These are phyloP conservation scores for Fusarium veterinarium DNA, from an alignment of 2,329 filamentous ascomycete species.

Conservation along the genomic window DNA sequence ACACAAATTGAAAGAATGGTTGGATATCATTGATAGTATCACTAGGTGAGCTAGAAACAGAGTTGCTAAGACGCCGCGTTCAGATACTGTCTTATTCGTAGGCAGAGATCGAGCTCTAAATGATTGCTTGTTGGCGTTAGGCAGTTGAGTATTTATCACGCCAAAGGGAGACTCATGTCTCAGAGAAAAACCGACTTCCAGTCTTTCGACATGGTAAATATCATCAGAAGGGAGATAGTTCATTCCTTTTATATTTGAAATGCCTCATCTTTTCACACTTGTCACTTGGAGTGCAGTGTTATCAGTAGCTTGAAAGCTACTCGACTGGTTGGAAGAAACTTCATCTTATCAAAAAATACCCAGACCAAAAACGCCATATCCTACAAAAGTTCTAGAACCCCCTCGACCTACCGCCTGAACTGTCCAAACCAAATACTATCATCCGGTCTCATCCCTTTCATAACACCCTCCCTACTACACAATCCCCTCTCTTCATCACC, in stretches of 20 bases:
- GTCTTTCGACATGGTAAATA: accelerated
- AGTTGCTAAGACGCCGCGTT: accelerated
- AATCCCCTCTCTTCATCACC: conserved; percentile 39
- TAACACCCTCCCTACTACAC: conserved; percentile 47
- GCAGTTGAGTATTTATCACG: no score
- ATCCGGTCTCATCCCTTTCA: conserved; percentile 48
- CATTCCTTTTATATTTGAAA: accelerated
- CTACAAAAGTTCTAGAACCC: not conserved
- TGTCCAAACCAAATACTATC: conserved; percentile 54
- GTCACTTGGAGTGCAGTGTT: accelerated
- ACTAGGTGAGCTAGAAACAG: not conserved
- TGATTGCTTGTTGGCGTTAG: not conserved
- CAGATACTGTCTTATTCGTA: not conserved
- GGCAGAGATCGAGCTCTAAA: accelerated
- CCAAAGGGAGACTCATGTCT: not conserved
- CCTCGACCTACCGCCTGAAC: not conserved
- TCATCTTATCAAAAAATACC: accelerated
- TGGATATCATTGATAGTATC: not conserved
- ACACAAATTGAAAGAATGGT: accelerated
- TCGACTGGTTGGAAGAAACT: accelerated
- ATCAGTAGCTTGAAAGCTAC: not conserved
- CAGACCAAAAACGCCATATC: not conserved
- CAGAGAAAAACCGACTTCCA: accelerated
- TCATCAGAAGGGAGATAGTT: accelerated
- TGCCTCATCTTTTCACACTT: accelerated